Conservation (phyloP, 129 eudicot genomes). For the Flaveria bidentis region DNA sequence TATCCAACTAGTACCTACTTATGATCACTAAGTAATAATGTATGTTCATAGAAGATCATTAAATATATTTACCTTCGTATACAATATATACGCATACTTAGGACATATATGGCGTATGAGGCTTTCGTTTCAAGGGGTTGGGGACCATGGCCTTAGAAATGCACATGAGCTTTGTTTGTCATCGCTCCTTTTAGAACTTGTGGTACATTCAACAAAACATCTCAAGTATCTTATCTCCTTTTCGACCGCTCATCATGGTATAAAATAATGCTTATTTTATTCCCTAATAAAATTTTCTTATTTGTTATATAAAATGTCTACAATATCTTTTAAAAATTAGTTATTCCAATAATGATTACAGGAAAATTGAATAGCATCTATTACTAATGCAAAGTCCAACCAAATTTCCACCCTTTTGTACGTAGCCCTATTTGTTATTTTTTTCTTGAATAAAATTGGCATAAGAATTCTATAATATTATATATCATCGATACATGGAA, state of each 20-base stretch:
- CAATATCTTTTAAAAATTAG: neutral
- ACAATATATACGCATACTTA: neutral
- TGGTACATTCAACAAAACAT: neutral
- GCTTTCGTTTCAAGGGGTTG: conserved; percentile 8
- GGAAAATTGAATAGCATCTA: neutral
- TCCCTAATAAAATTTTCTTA: neutral
- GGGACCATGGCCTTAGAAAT: conserved; percentile 5
- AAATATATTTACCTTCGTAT: neutral
- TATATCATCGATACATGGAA: neutral
- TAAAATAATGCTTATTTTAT: neutral
- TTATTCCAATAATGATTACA: neutral
- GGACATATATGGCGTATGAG: neutral
- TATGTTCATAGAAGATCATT: neutral
- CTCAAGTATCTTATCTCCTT: conserved; percentile 7
- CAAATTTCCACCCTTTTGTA: neutral
- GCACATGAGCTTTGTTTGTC: conserved; percentile 19
- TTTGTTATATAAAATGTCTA: neutral
- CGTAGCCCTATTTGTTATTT: neutral
- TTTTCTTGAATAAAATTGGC: neutral
- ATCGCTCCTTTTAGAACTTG: neutral
- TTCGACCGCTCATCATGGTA: neutral
- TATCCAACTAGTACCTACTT: neutral
- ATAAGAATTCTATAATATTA: neutral
- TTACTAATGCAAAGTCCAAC: neutral
- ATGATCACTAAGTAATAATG: neutral